Evolutionary conservation across 2,329 filamentous ascomycete genomes (phyloP).

Genomic region (Fusarium xylarioides): DNA sequence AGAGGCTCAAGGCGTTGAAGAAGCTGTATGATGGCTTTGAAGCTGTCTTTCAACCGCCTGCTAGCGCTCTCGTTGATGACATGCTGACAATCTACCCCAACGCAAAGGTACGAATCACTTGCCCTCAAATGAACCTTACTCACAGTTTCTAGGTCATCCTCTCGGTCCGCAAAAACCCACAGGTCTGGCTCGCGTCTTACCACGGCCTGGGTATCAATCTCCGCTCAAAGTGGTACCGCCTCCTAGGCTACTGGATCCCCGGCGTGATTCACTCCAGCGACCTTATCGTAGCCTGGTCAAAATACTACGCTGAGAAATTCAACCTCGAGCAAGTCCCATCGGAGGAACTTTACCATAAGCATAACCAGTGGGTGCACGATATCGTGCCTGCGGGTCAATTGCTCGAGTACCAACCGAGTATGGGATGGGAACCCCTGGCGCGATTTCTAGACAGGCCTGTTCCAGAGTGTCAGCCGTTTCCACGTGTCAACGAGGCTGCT

Average conservation of each 20-base stretch:
- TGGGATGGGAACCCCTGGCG: conserved; percentile 30
- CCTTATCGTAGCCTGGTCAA: conserved; percentile 28
- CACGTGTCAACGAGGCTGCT: conserved; percentile 33
- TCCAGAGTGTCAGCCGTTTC: conserved; percentile 14
- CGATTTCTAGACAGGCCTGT: conserved; percentile 10
- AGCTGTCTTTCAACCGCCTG: conserved; percentile 32
- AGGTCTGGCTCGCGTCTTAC: conserved; percentile 33
- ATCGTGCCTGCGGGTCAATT: conserved; percentile 17
- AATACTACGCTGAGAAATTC: conserved; percentile 26
- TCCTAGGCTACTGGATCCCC: conserved; percentile 28
- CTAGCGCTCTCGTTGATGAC: conserved; percentile 28
- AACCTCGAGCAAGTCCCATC: conserved; percentile 11
- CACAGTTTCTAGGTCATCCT: conserved; percentile 17
- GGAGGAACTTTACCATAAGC: conserved; percentile 22
- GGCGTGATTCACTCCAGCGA: conserved; percentile 33
- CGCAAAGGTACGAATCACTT: conserved; percentile 7
- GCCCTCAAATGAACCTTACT: background rate
- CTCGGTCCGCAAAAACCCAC: conserved; percentile 28
- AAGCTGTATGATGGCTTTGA: conserved; percentile 30
- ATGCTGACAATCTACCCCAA: conserved; percentile 28
- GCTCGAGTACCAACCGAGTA: conserved; percentile 30
- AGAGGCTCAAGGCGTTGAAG: conserved; percentile 25
- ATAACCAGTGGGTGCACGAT: conserved; percentile 31
- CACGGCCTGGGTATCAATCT: conserved; percentile 31
- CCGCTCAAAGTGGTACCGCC: conserved; percentile 23